These are phyloP conservation scores for Monilinia fructicola DNA, from an alignment of 2,329 filamentous ascomycete species.

Conservation along the genomic window DNA sequence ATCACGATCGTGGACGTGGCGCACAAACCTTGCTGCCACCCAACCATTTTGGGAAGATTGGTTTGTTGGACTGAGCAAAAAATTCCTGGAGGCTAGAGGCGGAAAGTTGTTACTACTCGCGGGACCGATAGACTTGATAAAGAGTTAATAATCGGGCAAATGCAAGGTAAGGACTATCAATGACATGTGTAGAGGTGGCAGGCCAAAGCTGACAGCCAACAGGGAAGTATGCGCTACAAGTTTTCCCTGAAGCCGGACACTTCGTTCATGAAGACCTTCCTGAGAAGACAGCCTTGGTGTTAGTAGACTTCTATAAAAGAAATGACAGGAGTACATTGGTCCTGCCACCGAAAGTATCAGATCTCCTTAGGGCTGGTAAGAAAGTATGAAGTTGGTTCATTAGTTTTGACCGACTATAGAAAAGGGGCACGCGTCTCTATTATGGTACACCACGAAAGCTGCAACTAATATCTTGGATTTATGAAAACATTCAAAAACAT, in stretches of 20 bases:
- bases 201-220: constrained; percentile 24
- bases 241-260: constrained; percentile 92
- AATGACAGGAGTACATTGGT: constrained; percentile 86
- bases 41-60: constrained; percentile 92
- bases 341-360: constrained; percentile 86
- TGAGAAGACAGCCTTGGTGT: constrained; percentile 78
- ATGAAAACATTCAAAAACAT: no score
- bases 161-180: constrained; percentile 68
- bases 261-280: constrained; percentile 96
- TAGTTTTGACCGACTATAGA: background rate
- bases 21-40: constrained; percentile 78
- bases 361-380: constrained; percentile 63
- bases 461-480: no score
- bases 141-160: constrained; percentile 91
- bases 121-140: constrained; percentile 89
- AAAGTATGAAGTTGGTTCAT: constrained; percentile 45
- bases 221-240: constrained; percentile 93
- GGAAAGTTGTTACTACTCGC: constrained; percentile 84
- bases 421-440: background rate
- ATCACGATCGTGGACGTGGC: constrained; percentile 66
- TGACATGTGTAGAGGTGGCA: background rate
- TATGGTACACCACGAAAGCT: no score
- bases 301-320: constrained; percentile 87
- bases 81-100: constrained; percentile 78
- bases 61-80: constrained; percentile 84